These are phyloP conservation scores for Wickerhamomyces silvicola DNA, from an alignment of 805 yeast genomes.

Conservation along the genomic window DNA sequence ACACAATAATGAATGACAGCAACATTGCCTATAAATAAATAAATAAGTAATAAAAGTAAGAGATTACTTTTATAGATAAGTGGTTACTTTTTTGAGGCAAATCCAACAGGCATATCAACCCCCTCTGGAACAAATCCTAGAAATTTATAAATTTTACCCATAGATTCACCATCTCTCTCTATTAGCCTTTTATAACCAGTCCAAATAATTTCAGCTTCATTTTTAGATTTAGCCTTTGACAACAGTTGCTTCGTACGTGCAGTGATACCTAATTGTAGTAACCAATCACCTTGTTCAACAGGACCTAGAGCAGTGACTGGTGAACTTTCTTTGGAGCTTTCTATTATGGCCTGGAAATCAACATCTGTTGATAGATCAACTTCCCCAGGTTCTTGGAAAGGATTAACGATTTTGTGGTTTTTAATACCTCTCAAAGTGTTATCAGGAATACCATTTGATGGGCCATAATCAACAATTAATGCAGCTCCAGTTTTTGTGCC, in stretches of 20 bases:
- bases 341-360: slow-evolving; percentile 58
- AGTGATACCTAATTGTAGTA: slow-evolving; percentile 69
- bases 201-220: slow-evolving; percentile 46
- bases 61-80: too few species aligned
- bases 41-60: slow-evolving; percentile 1
- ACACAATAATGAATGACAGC: too few species aligned
- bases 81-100: too few species aligned
- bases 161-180: slow-evolving; percentile 49
- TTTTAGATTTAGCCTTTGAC: slow-evolving; percentile 31
- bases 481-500: slow-evolving; percentile 51
- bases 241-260: slow-evolving; percentile 58
- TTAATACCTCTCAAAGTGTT: slow-evolving; percentile 69
- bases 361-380: slow-evolving; percentile 83
- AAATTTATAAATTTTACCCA: slow-evolving; percentile 77
- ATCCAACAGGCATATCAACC: slow-evolving; percentile 44
- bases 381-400: slow-evolving; percentile 68
- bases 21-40: too few species aligned
- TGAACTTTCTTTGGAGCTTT: slow-evolving; percentile 17
- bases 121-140: slow-evolving; percentile 51
- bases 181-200: slow-evolving; percentile 57
- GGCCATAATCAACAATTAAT: slow-evolving; percentile 74
- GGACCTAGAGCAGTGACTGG: slow-evolving; percentile 44
- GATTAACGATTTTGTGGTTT: slow-evolving; percentile 66
- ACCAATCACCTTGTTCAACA: slow-evolving; percentile 72
- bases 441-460: slow-evolving; percentile 54